These are phyloP conservation scores for Carex kokanica DNA, from an alignment of 176 grass and related monocot genomes.

Conservation along the genomic window DNA sequence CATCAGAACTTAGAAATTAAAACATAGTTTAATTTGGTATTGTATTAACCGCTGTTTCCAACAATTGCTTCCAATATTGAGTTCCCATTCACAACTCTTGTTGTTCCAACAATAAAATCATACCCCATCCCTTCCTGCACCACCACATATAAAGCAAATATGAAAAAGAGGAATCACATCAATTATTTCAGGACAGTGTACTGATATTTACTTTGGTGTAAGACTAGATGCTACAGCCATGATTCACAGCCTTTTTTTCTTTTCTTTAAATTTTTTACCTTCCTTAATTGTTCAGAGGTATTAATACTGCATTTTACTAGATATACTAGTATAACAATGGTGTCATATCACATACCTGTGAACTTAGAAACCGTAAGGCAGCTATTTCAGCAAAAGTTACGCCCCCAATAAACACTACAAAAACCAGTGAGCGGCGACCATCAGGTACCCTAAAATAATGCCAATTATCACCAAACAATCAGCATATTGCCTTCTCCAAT, in stretches of 20 bases:
- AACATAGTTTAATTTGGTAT: slow-evolving; percentile 26
- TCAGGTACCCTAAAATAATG: slow-evolving; percentile 47
- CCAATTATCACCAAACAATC: background rate
- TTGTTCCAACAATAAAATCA: slow-evolving; percentile 80
- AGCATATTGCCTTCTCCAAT: background rate
- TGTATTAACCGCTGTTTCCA: slow-evolving; percentile 42
- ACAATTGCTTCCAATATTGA: slow-evolving; percentile 72
- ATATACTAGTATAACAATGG: background rate
- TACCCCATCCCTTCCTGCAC: slow-evolving; percentile 85
- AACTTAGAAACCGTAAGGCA: slow-evolving; percentile 90
- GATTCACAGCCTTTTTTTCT: background rate
- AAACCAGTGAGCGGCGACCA: slow-evolving; percentile 62
- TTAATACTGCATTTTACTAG: background rate
- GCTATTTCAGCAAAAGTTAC: slow-evolving; percentile 90
- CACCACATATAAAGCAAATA: background rate
- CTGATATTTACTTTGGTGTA: background rate
- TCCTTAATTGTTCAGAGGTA: background rate
- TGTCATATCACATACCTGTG: slow-evolving; percentile 51
- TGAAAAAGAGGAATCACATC: background rate
- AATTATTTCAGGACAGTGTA: background rate
- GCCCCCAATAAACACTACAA: slow-evolving; percentile 85
- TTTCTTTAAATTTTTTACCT: background rate
- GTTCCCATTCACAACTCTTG: slow-evolving; percentile 81
- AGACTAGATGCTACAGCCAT: background rate
- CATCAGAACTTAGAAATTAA: background rate